Conservation (phyloP, 768 basidiomycete genomes). For the Amanita polypyramis region DNA sequence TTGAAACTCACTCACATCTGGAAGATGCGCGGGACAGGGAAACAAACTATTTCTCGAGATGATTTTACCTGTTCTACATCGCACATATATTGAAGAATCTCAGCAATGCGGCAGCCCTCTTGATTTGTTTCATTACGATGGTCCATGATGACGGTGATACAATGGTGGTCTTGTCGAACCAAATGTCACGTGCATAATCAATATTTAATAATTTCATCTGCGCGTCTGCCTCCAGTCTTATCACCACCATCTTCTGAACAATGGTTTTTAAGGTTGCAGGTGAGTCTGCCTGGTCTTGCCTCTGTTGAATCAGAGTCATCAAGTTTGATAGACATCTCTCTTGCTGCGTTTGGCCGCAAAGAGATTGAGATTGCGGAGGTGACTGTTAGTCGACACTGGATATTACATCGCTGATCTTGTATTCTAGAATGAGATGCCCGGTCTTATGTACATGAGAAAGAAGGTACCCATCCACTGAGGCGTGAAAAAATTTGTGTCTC, state of each 20-base stretch:
- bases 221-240: slow-evolving; percentile 9
- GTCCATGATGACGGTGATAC: background rate
- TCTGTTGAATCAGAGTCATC: slow-evolving; percentile 8
- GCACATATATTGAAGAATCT: slow-evolving; percentile 68
- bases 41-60: slow-evolving; percentile 40
- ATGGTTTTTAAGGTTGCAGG: slow-evolving; percentile 93
- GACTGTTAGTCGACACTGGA: slow-evolving; percentile 12
- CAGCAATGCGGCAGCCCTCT: slow-evolving; percentile 43
- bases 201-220: slow-evolving; percentile 20
- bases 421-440: slow-evolving; percentile 82
- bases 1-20: slow-evolving; percentile 43
- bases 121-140: background rate
- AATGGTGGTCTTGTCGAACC: background rate
- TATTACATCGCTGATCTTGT: background rate
- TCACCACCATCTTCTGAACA: slow-evolving; percentile 20
- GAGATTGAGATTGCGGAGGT: slow-evolving; percentile 99
- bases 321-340: slow-evolving; percentile 62
- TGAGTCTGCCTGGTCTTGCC: slow-evolving; percentile 14
- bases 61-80: slow-evolving; percentile 21
- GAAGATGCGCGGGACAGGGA: slow-evolving; percentile 69
- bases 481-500: background rate
- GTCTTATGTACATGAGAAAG: slow-evolving; percentile 84
- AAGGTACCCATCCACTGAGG: slow-evolving; percentile 45
- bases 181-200: slow-evolving; percentile 12
- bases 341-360: slow-evolving; percentile 99